Base-by-base conservation (phyloP, 2,329 filamentous ascomycete species). In the Clathrospora elynae region DNA sequence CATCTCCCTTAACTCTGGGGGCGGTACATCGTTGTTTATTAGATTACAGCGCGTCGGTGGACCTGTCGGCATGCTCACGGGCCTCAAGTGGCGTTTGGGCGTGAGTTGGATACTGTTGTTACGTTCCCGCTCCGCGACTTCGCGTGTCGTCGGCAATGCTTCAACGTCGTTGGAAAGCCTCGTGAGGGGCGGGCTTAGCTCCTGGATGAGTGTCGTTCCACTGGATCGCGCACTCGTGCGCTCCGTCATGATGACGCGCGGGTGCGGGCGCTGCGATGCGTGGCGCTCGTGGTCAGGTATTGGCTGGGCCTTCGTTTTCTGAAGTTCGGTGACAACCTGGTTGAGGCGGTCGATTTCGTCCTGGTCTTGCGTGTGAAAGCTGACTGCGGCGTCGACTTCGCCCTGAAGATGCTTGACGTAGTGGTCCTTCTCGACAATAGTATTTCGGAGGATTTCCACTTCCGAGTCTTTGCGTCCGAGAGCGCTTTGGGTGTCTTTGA, bases 221-320 rank as follows among this genome's bases (percentile, higher is more conserved):
- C 66, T 68, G 23, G 58, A 65, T 16, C 64, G 53, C 8, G 63
- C 64, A 6, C 59, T 62, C 8, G 46, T 51, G 34, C 53, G 51
- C 1, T 67, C 66, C 8, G 49, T 42, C 2, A 53, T 57, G 1
- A 57, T 41, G 5, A 53, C 51, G 1, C 57, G 49, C 3, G 59
- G 51, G 4, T 58, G 56, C 7, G 61, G 42, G 8, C 59, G 53
- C 18, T 64, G 57, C 8, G 46, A 44, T 0, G 58, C 58, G 6
- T 64, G 52, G 11, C 61, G 55, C 37, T 67, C 66, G 33, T 62
- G 66, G 29, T 68, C 62, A 14, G 56, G 50, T 60, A 66, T 62
- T 13, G 68, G 57, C 23, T 66, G 59, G 12, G 61, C 46, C 26
- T 66, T 67, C 7, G 63, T 61, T 4, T 46, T 33, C 28, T 65